These are phyloP conservation scores for Gamsiella multidivaricata DNA, from an alignment of 192 early-diverging fungal species.

Conservation along the genomic window DNA sequence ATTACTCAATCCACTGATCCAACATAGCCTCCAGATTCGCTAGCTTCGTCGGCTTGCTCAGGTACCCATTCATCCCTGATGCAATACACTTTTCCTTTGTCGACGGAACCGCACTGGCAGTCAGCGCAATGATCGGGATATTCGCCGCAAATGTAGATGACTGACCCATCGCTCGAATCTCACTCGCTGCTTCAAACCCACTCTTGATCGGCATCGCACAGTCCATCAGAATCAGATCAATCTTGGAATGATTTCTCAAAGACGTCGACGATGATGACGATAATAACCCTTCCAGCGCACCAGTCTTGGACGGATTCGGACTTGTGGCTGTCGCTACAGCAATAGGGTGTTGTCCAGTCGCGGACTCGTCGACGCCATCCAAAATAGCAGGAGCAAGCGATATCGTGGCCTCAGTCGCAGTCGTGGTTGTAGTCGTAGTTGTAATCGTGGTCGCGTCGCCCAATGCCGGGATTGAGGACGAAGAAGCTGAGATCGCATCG, in stretches of 20 bases:
- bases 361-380: too few relatives aligned
- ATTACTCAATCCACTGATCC: slow-evolving; percentile 48
- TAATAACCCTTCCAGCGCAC: too few relatives aligned
- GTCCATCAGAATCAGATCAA: slow-evolving; percentile 64
- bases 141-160: slow-evolving; percentile 21
- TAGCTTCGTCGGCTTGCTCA: slow-evolving; percentile 61
- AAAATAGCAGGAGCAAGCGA: too few relatives aligned
- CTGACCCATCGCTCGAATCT: slow-evolving; percentile 57
- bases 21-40: slow-evolving; percentile 53
- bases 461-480: too few relatives aligned
- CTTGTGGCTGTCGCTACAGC: too few relatives aligned
- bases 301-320: too few relatives aligned
- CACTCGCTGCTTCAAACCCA: slow-evolving; percentile 62
- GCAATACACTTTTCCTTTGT: slow-evolving; percentile 60
- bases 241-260: neutral
- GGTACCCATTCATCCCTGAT: slow-evolving; percentile 59
- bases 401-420: too few relatives aligned
- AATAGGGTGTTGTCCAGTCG: too few relatives aligned
- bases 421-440: too few relatives aligned
- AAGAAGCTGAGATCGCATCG: neutral
- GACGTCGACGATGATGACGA: neutral
- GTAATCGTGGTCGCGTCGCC: too few relatives aligned
- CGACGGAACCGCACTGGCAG: slow-evolving; percentile 65
- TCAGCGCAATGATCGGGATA: slow-evolving; percentile 68
- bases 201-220: slow-evolving; percentile 72